Percentiles rank a stretch among this genome's conserved stretches.
Evolutionary conservation across 495 filamentous ascomycete species (phyloP).

Genomic region (Tuber melanosporum): DNA sequence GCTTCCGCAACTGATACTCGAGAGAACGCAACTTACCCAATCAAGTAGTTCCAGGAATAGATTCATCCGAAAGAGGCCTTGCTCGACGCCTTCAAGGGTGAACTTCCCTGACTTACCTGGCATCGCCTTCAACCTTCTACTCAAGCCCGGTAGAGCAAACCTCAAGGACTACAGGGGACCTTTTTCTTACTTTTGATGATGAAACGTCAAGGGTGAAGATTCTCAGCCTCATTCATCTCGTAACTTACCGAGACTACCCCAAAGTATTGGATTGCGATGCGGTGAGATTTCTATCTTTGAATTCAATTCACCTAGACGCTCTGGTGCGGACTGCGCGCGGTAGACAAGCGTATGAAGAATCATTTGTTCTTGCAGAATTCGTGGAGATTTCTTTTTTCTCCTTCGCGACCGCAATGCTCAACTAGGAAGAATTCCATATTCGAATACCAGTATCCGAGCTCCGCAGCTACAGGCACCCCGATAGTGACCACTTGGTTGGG

Average conservation of each 20-base stretch:
- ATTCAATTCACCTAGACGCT: background rate
- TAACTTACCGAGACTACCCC: background rate
- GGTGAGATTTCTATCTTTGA: conserved; percentile 1
- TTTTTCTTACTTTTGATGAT: background rate
- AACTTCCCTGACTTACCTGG: background rate
- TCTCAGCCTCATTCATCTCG: background rate
- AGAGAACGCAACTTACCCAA: background rate
- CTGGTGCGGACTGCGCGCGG: background rate
- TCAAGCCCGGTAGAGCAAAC: background rate
- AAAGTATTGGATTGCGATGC: background rate
- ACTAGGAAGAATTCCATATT: background rate
- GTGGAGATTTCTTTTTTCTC: background rate
- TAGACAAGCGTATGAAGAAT: background rate
- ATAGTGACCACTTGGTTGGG: background rate
- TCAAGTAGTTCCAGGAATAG: background rate
- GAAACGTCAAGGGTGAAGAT: background rate
- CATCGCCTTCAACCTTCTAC: background rate
- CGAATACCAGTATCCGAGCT: background rate
- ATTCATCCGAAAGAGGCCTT: background rate
- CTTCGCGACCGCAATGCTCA: background rate
- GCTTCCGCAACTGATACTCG: background rate
- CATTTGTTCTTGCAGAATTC: background rate
- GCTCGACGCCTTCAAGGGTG: background rate
- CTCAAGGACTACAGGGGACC: background rate
- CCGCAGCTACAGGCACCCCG: background rate